phyloP scores from a whole-genome alignment of 768 basidiomycete genomes.

The Russula compacta region DNA sequence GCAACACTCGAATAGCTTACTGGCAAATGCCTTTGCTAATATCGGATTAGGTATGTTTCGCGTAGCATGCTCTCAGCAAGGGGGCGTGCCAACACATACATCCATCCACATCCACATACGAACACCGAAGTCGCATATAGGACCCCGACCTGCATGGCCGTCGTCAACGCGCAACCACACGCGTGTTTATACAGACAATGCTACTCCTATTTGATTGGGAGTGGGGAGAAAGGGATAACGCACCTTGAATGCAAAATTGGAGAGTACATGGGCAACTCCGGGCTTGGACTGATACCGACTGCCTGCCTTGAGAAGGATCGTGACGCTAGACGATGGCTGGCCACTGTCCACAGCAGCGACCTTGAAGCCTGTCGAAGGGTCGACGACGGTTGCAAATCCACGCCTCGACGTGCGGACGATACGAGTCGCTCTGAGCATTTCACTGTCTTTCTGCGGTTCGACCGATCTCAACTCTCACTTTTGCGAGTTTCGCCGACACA shows the following conservation, averaged over 20 bases:
- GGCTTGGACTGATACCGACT: conserved; percentile 80
- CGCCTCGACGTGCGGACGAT: conserved; percentile 28
- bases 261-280: conserved; percentile 88
- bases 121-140: neutral
- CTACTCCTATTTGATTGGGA: neutral
- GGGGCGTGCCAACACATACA: neutral
- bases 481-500: too few species aligned
- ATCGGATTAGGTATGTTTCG: neutral
- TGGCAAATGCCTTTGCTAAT: neutral
- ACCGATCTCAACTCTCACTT: too few species aligned
- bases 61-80: neutral
- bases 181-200: neutral
- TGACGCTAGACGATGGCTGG: conserved; percentile 78
- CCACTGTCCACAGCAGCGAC: conserved; percentile 78
- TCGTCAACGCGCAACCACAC: neutral
- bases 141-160: neutral
- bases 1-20: neutral
- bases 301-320: conserved; percentile 88
- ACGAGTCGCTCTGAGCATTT: conserved; percentile 19
- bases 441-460: too few species aligned
- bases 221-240: conserved; percentile 20
- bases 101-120: neutral
- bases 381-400: conserved; percentile 76
- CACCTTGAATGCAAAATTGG: conserved; percentile 99
- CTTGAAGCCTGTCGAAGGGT: conserved; percentile 65